Conservation (phyloP, 1,284 basidiomycete genomes). For the Ganoderma resinaceum region DNA sequence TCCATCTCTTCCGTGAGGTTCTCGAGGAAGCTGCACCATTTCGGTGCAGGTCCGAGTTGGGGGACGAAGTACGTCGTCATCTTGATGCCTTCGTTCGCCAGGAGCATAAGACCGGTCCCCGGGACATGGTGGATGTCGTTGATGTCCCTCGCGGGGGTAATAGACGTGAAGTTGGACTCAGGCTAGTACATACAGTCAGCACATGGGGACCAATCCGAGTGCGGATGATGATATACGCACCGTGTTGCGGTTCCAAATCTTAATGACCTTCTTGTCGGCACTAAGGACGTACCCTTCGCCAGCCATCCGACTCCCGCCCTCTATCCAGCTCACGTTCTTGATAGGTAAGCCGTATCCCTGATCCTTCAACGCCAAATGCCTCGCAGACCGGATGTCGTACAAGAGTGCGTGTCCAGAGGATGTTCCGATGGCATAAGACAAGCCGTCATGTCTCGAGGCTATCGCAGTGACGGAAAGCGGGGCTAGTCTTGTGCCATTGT, state of each 20-base stretch:
- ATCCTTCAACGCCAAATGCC: conserved; percentile 91
- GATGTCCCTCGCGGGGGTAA: conserved; percentile 89
- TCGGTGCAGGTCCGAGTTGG: conserved; percentile 94
- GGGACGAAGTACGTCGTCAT: conserved; percentile 95
- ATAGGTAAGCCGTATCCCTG: conserved; percentile 97
- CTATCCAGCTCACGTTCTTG: conserved; percentile 89
- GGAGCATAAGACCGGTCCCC: conserved; percentile 84
- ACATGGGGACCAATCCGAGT: neutral
- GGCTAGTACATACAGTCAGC: conserved; percentile 55
- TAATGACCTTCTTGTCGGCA: conserved; percentile 94
- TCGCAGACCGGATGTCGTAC: conserved; percentile 91
- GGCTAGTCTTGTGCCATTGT: conserved; percentile 39
- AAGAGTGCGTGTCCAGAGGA: conserved; percentile 94
- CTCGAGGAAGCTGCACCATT: conserved; percentile 98
- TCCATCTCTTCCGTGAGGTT: conserved; percentile 98
- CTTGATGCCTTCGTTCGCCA: conserved; percentile 92
- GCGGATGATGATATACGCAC: conserved; percentile 47
- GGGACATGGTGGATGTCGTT: conserved; percentile 92
- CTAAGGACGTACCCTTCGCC: conserved; percentile 89
- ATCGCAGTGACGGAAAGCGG: conserved; percentile 84
- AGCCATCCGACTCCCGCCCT: conserved; percentile 83
- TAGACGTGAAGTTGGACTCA: conserved; percentile 89
- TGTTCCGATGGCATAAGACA: conserved; percentile 94
- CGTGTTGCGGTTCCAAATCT: conserved; percentile 90
- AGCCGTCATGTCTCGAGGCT: conserved; percentile 84